Evolutionary conservation across 345 rosid genomes (phyloP).

Genomic region (Hypericum perforatum): DNA sequence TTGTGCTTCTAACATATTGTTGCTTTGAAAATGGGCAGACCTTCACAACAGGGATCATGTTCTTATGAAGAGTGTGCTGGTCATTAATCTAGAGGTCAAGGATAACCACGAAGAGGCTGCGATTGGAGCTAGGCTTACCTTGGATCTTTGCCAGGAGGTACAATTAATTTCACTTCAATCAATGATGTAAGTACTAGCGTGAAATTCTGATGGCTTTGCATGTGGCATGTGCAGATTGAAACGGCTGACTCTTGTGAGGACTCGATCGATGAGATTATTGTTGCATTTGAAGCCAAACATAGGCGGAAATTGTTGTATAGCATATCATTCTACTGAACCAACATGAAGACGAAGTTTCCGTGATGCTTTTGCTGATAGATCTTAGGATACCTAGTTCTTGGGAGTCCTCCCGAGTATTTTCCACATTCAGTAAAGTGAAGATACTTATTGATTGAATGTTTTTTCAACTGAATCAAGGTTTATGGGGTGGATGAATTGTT

Average conservation of each 20-base stretch:
- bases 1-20: neutral
- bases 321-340: constrained; percentile 64
- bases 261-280: constrained; percentile 57
- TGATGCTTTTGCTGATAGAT: no score
- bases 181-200: neutral
- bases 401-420: no score
- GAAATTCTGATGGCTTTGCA: neutral
- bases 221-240: constrained; percentile 41
- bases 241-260: constrained; percentile 83
- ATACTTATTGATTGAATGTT: no score
- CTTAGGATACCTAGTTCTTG: no score
- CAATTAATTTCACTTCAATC: constrained; percentile 6
- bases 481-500: no score
- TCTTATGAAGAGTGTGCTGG: constrained; percentile 57
- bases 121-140: constrained; percentile 65
- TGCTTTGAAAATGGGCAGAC: constrained; percentile 35
- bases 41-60: constrained; percentile 72
- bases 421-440: no score
- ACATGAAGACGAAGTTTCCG: no score
- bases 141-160: constrained; percentile 85
- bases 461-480: no score
- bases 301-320: constrained; percentile 63
- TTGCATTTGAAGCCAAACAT: constrained; percentile 66
- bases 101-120: constrained; percentile 99
- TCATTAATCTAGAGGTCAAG: constrained; percentile 93